These are phyloP conservation scores for Floccularia luteovirens DNA, from an alignment of 768 basidiomycete genomes.

Conservation along the genomic window DNA sequence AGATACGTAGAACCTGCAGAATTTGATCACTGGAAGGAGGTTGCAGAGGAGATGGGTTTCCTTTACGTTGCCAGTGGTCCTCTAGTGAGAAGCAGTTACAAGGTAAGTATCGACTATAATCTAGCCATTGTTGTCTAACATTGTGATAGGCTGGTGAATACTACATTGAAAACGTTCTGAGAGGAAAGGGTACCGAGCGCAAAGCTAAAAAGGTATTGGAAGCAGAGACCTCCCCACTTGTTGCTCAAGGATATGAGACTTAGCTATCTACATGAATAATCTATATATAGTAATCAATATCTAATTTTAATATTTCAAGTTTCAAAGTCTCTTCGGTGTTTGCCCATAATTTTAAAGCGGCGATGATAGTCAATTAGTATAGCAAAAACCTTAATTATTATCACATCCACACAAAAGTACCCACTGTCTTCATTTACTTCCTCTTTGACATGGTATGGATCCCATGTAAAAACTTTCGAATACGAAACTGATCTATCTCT, in stretches of 20 bases:
- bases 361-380: conserved; percentile 12
- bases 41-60: conserved; percentile 93
- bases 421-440: conserved; percentile 1
- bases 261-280: background rate
- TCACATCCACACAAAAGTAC: conserved; percentile 22
- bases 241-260: conserved; percentile 3
- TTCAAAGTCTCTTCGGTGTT: too few relatives aligned
- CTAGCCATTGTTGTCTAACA: conserved; percentile 2
- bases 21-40: conserved; percentile 85
- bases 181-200: conserved; percentile 42
- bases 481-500: background rate
- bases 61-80: conserved; percentile 96
- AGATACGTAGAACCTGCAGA: conserved; percentile 93
- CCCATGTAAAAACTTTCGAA: background rate
- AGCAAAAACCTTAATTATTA: conserved; percentile 21
- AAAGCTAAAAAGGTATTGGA: conserved; percentile 14
- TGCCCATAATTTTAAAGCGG: conserved; percentile 17
- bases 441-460: conserved; percentile 25
- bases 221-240: conserved; percentile 18
- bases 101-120: conserved; percentile 51
- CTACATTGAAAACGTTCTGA: conserved; percentile 87
- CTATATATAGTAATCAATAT: background rate
- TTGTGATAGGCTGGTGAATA: conserved; percentile 84
- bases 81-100: conserved; percentile 92
- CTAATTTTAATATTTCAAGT: background rate